phyloP scores from a whole-genome alignment of 352 stramenopile genomes.

The Pythium rhizo-oryzae region DNA sequence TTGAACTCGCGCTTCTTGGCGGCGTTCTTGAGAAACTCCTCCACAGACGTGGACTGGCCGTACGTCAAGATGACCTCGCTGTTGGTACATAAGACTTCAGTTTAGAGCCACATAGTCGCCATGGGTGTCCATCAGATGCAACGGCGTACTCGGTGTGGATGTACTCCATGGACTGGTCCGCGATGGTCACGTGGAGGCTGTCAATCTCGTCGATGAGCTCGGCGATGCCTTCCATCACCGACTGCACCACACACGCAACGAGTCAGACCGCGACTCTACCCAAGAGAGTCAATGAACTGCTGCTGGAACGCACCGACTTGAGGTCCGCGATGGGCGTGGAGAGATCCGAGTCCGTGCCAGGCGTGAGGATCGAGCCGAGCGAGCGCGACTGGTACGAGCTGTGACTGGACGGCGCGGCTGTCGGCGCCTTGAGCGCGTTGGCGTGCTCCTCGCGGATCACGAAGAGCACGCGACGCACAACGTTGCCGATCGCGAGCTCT shows the following conservation, averaged over 20 bases:
- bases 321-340: conserved; percentile 85
- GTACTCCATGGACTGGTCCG: conserved; percentile 95
- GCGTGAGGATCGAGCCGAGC: conserved; percentile 80
- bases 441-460: conserved; percentile 89
- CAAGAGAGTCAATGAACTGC: not conserved
- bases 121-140: not conserved
- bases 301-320: conserved; percentile 50
- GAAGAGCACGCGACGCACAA: conserved; percentile 88
- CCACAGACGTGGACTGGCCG: conserved; percentile 90
- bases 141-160: conserved; percentile 93
- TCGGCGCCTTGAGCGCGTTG: conserved; percentile 65
- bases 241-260: conserved; percentile 37
- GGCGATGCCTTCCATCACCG: conserved; percentile 94
- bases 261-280: not conserved
- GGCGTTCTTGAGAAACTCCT: conserved; percentile 89
- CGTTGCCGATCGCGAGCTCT: conserved; percentile 90
- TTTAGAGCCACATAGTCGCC: too few relatives aligned
- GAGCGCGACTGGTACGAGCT: conserved; percentile 68
- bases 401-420: conserved; percentile 37
- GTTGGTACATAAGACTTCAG: conserved; percentile 2
- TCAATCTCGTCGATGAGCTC: conserved; percentile 96
- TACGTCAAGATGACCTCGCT: conserved; percentile 97
- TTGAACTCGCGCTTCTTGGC: conserved; percentile 95
- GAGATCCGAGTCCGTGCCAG: conserved; percentile 78
- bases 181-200: conserved; percentile 96